Conservation (phyloP, 1,284 basidiomycete species). For the Ceratobasidium papillatum region DNA sequence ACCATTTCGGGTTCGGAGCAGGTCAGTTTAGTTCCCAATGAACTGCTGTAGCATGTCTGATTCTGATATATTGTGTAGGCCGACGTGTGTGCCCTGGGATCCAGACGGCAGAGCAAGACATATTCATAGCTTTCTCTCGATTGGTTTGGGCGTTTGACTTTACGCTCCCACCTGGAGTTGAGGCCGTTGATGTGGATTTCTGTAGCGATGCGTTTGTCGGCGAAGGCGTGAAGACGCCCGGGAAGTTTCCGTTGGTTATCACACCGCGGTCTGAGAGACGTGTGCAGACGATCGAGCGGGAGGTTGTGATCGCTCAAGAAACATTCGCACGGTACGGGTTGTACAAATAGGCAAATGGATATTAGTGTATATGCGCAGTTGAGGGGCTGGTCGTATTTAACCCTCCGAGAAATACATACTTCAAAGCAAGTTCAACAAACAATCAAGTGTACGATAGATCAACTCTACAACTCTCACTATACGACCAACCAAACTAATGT, state of each 20-base stretch:
- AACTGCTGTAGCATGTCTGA: not conserved
- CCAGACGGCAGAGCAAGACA: constrained; percentile 23
- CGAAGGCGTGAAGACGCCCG: not conserved
- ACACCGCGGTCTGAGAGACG: constrained; percentile 20
- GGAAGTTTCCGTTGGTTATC: constrained; percentile 9
- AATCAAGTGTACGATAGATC: not conserved
- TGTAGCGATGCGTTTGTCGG: not conserved
- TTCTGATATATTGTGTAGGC: not conserved
- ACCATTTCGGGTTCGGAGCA: constrained; percentile 35
- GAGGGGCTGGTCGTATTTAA: no score
- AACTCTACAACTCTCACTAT: no score
- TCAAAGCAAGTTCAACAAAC: not conserved
- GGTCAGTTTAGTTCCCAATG: not conserved
- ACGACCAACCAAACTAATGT: constrained; percentile 11
- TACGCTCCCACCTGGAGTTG: constrained; percentile 7
- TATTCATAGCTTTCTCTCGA: constrained; percentile 26
- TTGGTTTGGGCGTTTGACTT: constrained; percentile 35
- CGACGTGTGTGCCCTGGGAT: constrained; percentile 31
- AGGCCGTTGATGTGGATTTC: not conserved
- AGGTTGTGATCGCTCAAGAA: constrained; percentile 11
- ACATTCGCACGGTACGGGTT: constrained; percentile 7
- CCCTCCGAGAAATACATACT: no score
- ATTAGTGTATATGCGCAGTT: no score
- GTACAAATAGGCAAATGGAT: not conserved
- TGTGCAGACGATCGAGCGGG: constrained; percentile 9